Evolutionary conservation across 2,329 filamentous ascomycete species (phyloP).

Genomic region (Chaetomiaceae sp.): DNA sequence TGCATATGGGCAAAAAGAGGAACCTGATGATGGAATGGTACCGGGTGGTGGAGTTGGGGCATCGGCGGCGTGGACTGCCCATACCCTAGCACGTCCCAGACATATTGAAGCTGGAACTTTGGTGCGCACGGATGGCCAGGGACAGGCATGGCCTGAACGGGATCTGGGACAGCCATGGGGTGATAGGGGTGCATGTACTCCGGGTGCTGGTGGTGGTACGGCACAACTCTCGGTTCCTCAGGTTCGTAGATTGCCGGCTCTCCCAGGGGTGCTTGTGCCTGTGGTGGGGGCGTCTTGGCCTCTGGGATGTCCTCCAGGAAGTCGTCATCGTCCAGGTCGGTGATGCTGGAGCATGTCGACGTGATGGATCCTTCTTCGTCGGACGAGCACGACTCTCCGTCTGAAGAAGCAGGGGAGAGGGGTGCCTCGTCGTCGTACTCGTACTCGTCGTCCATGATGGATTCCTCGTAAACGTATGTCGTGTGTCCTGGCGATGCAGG

Average conservation of each 20-base stretch:
- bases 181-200: constrained; percentile 47
- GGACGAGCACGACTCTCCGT: constrained; percentile 44
- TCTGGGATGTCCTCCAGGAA: constrained; percentile 41
- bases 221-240: constrained; percentile 40
- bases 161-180: constrained; percentile 37
- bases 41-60: constrained; percentile 45
- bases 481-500: constrained; percentile 42
- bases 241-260: constrained; percentile 41
- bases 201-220: constrained; percentile 32
- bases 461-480: constrained; percentile 47
- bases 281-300: constrained; percentile 38
- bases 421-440: constrained; percentile 35
- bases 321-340: constrained; percentile 47
- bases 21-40: constrained; percentile 51
- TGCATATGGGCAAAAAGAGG: constrained; percentile 49
- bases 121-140: constrained; percentile 34
- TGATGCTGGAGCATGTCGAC: constrained; percentile 51
- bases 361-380: constrained; percentile 54
- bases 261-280: constrained; percentile 18
- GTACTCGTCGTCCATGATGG: constrained; percentile 37
- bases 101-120: constrained; percentile 45
- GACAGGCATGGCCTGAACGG: constrained; percentile 31
- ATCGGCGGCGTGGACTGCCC: constrained; percentile 38
- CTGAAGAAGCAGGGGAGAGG: constrained; percentile 47
- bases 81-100: constrained; percentile 50